A percentile compares a stretch with the other conserved stretches of the same genome.
These are phyloP conservation scores for Tympanopsis confertula DNA, from an alignment of 2,329 filamentous ascomycete genomes.

Conservation along the genomic window DNA sequence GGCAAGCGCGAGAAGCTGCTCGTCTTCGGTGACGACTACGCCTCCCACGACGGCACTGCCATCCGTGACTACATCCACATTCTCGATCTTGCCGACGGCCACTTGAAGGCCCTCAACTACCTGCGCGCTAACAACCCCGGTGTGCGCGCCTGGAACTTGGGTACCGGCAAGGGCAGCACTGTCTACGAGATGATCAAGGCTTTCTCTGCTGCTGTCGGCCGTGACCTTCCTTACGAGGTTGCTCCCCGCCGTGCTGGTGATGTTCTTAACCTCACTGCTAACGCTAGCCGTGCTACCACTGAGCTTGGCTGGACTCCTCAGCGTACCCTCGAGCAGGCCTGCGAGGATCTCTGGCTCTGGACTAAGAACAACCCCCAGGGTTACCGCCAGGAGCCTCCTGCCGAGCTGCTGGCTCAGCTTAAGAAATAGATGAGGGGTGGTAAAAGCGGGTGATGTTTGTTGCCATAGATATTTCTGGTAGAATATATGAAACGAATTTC, in stretches of 20 bases:
- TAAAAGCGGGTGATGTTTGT: too few species aligned
- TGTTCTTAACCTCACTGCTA: constrained; percentile 87
- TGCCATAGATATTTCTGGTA: too few species aligned
- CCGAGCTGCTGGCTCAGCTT: constrained; percentile 60
- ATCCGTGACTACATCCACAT: constrained; percentile 99
- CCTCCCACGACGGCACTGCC: constrained; percentile 78
- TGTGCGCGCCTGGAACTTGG: constrained; percentile 91
- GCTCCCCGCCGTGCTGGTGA: constrained; percentile 74
- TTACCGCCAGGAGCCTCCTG: constrained; percentile 82
- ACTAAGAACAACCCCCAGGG: constrained; percentile 93
- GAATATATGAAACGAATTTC: too few species aligned
- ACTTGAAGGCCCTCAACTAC: constrained; percentile 82
- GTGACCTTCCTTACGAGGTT: constrained; percentile 76
- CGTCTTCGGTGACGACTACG: constrained; percentile 91
- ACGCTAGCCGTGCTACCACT: constrained; percentile 73
- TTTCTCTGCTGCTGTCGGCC: constrained; percentile 78
- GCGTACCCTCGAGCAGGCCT: constrained; percentile 82
- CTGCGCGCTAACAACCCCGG: constrained; percentile 75
- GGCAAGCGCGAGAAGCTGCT: constrained; percentile 88
- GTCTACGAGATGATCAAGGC: constrained; percentile 97
- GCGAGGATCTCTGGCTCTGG: constrained; percentile 91
- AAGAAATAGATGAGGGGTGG: constrained; percentile 31
- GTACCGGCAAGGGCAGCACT: constrained; percentile 85
- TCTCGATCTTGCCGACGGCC: constrained; percentile 74
- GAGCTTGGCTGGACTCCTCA: constrained; percentile 91